These are phyloP conservation scores for Stemphylium beticola DNA, from an alignment of 2,329 filamentous ascomycete species.

Conservation along the genomic window DNA sequence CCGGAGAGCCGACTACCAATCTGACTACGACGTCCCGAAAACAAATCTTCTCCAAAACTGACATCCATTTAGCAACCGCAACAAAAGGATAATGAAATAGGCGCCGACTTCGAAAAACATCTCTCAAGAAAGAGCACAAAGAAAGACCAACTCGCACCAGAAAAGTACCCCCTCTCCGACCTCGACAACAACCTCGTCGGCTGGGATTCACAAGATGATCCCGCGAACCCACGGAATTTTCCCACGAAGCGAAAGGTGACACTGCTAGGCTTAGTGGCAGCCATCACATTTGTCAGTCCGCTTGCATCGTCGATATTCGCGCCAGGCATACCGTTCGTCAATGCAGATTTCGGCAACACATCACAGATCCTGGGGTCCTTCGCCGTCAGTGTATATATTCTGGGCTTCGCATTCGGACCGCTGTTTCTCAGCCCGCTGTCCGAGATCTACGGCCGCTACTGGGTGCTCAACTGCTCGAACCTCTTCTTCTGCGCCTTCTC, in stretches of 20 bases:
- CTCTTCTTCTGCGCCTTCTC: conserved; percentile 60
- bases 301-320: conserved; percentile 47
- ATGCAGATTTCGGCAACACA: conserved; percentile 40
- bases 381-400: conserved; percentile 44
- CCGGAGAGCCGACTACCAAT: too few relatives aligned
- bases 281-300: conserved; percentile 45
- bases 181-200: conserved; percentile 44
- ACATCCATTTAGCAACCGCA: neutral
- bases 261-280: conserved; percentile 34
- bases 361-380: conserved; percentile 41
- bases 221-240: conserved; percentile 44
- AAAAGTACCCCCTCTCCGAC: conserved; percentile 41
- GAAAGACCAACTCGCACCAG: conserved; percentile 33
- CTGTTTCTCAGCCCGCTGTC: conserved; percentile 43
- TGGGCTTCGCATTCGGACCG: conserved; percentile 44
- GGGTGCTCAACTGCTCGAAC: conserved; percentile 48
- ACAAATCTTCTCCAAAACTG: neutral
- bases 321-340: conserved; percentile 41
- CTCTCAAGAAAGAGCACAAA: conserved; percentile 39
- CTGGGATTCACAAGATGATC: conserved; percentile 46
- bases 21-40: neutral
- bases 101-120: conserved; percentile 39
- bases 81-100: conserved; percentile 23
- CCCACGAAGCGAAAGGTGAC: conserved; percentile 34
- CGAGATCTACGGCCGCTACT: conserved; percentile 44